Evolutionary conservation across 2,329 filamentous ascomycete genomes (phyloP), one percentile per base, ranked within the genome.

Genomic region (Xylogone sp.): DNA sequence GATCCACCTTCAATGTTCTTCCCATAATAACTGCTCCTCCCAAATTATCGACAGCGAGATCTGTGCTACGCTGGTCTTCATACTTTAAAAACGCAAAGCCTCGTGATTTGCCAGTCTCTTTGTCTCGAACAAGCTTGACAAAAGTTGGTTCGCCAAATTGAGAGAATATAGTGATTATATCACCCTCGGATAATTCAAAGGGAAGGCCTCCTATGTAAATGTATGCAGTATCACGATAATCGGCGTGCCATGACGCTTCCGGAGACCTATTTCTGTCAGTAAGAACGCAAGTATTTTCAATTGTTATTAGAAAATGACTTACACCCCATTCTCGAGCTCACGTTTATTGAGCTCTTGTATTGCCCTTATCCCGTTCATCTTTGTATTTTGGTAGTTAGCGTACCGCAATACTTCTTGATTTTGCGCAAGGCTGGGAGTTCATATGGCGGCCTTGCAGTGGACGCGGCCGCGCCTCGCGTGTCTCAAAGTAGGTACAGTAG

Each of bases 1-100:
- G 94, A 67, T 99, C 94, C 12, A 99, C 94, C 53, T 88, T 83
- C 42, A 99, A 71, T 52, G 93, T 71, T 42, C 92, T 79, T 2
- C 91, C 92, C 66, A 89, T 77, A 18, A 99, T 84, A 24, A 84
- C 87, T 8, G 92, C 87, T 27, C 94, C 94, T 39, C 91, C 88
- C 4, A 99, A 74, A 68, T 99, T 99, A 71, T 99, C 94, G 9
- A 99, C 95, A 0, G 95, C 94, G 42, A 99, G 75, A 70, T 97
- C 93, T 56, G 90, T 95, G 71, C 92, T 97, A 60, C 93, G 81
- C 74, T 99, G 94, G 70, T 99, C 93, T 68, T 99, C 94, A 71
- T 97, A 99, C 68, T 99, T 99, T 53, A 99, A 79, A 79, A 95
- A 99, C 2, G 88, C 91, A 66, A 97, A 99, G 0, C 94, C 94